Conservation (phyloP, 371 early-diverging fungal species). For the Mortierella sp. region DNA sequence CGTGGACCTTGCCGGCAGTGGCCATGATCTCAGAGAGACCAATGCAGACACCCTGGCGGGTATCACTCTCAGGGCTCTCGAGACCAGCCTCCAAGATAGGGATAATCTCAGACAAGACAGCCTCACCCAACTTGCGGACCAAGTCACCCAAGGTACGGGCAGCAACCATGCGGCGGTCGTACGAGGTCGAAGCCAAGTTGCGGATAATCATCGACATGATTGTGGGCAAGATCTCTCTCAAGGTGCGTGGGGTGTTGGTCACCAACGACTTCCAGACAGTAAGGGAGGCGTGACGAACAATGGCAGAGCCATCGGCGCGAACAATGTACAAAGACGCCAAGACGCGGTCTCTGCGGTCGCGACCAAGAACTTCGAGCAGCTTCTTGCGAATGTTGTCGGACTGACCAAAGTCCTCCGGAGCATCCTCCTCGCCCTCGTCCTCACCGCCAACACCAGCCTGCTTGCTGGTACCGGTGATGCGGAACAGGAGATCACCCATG, state of each 20-base stretch:
- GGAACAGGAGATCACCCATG: conserved; percentile 94
- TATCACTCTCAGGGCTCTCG: conserved; percentile 72
- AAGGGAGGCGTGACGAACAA: conserved; percentile 88
- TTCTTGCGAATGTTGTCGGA: conserved; percentile 83
- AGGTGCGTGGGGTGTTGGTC: conserved; percentile 95
- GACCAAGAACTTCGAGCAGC: conserved; percentile 88
- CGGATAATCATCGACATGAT: conserved; percentile 92
- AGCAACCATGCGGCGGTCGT: conserved; percentile 86
- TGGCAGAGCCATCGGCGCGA: conserved; percentile 84
- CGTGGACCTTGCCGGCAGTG: conserved; percentile 85
- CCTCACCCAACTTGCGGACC: conserved; percentile 95
- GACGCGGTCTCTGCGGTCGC: conserved; percentile 89
- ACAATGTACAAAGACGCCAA: conserved; percentile 95
- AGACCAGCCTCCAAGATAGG: conserved; percentile 91
- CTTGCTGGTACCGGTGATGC: conserved; percentile 89
- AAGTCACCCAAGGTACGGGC: conserved; percentile 96
- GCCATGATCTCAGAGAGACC: conserved; percentile 94
- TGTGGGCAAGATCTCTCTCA: conserved; percentile 92
- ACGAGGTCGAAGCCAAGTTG: conserved; percentile 78
- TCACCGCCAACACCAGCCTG: conserved; percentile 65
- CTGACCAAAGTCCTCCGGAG: conserved; percentile 65
- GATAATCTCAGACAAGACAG: conserved; percentile 86
- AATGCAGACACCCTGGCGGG: conserved; percentile 93
- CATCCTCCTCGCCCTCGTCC: conserved; percentile 66
- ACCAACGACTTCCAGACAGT: conserved; percentile 97